Percentiles rank a stretch among this genome's conserved stretches.
Evolutionary conservation across 306 rosid species (phyloP).

Genomic region (Lathyrus sativus): DNA sequence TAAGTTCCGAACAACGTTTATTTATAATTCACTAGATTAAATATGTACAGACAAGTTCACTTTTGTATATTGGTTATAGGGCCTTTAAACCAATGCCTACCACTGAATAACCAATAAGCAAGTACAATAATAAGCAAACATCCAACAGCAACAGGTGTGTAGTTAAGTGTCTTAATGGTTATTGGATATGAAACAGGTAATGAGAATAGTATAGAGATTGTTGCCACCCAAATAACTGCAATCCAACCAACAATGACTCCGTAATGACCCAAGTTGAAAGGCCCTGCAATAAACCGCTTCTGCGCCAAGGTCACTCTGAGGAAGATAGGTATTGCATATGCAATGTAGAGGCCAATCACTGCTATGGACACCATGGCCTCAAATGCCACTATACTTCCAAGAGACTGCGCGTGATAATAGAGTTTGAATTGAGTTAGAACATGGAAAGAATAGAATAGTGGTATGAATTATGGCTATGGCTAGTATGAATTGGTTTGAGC

Average conservation of each 20-base stretch:
- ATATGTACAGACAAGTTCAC: conserved; percentile 36
- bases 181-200: conserved; percentile 84
- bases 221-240: conserved; percentile 85
- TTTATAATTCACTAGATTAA: not conserved
- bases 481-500: not conserved
- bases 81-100: conserved; percentile 81
- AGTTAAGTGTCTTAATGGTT: conserved; percentile 72
- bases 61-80: conserved; percentile 66
- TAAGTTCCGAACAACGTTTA: not conserved
- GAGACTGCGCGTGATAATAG: conserved; percentile 62
- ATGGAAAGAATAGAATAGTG: not conserved
- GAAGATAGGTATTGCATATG: conserved; percentile 90
- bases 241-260: conserved; percentile 74
- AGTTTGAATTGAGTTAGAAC: conserved; percentile 29
- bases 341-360: conserved; percentile 86
- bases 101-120: conserved; percentile 68
- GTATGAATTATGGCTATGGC: not conserved
- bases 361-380: conserved; percentile 96
- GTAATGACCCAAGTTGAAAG: conserved; percentile 78
- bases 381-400: conserved; percentile 94
- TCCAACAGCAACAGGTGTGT: conserved; percentile 93
- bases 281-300: conserved; percentile 67
- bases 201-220: conserved; percentile 81
- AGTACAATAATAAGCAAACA: conserved; percentile 64
- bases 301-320: conserved; percentile 83